Evolutionary conservation across 2,329 filamentous ascomycete species (phyloP), one percentile per base, ranked within the genome.

Genomic region (Aspergillus sp.): DNA sequence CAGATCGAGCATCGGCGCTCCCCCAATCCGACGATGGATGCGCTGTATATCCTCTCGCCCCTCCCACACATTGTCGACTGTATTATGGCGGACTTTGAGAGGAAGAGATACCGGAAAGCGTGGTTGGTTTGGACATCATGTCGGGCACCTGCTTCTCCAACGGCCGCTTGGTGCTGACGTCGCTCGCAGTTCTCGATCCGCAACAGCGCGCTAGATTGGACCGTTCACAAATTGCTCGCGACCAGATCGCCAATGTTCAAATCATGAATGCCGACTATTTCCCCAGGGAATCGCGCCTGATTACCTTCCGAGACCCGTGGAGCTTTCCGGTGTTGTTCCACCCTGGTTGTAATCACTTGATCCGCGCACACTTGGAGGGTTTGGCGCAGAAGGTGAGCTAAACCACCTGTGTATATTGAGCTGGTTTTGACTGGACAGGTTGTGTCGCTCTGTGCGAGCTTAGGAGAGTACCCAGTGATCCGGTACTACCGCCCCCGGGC

Each of bases 321-420:
- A 98, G 94, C 78, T 99, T 99, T 71, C 92, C 92, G 0, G 85
- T 93, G 55, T 82, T 99, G 61, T 99, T 90, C 78, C 94, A 99
- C 73, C 94, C 94, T 1, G 87, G 85, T 57, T 98, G 95, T 79
- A 96, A 96, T 75, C 84, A 87, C 65, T 80, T 97, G 47, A 89
- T 99, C 43, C 86, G 89, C 52, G 84, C 85, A 58, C 94, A 99
- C 74, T 87, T 99, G 84, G 88, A 93, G 72, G 84, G 86, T 41
- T 79, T 98, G 58, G 92, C 95, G 28, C 91, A 96, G 75, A 97
- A 94, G 87, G 92, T 96, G 67, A 19, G 30, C 30, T 2, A 38
- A 8, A n/a, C 8, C 4, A 15, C 5, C 3, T 32, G 39, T 45
- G 55, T 66, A 72, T 39, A 71, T 59, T 59, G 48, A 57, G 2